Evolutionary conservation across 176 grass and related monocot genomes (phyloP).

Genomic region (Oryza meyeriana): DNA sequence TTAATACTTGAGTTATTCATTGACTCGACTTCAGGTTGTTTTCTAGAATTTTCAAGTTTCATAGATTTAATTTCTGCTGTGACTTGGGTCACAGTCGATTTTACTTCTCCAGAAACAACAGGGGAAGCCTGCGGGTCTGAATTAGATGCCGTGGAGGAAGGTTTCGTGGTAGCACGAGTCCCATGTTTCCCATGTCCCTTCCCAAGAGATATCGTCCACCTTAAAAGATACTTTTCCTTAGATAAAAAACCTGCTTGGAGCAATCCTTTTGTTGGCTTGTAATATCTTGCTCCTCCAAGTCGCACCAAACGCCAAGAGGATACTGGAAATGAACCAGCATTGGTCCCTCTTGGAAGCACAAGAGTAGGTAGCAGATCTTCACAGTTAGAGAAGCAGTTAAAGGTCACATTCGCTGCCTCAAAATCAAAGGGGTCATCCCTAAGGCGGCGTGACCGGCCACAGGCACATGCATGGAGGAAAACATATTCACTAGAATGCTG

Average conservation of each 20-base stretch:
- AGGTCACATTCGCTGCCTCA: constrained; percentile 68
- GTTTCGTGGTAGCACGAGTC: constrained; percentile 15
- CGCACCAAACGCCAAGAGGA: constrained; percentile 76
- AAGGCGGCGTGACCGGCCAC: constrained; percentile 74
- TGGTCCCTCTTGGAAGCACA: constrained; percentile 47
- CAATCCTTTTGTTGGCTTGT: constrained; percentile 83
- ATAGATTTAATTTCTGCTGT: constrained; percentile 30
- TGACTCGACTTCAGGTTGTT: constrained; percentile 49
- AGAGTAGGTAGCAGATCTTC: constrained; percentile 80
- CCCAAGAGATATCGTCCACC: constrained; percentile 54
- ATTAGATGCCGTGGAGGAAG: constrained; percentile 33
- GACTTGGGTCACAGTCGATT: constrained; percentile 19
- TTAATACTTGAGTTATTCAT: constrained; percentile 46
- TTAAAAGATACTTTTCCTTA: constrained; percentile 73
- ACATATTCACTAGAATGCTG: constrained; percentile 78
- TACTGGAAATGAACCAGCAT: constrained; percentile 41
- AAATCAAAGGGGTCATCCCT: constrained; percentile 93
- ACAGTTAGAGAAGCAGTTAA: constrained; percentile 76
- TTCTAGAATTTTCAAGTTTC: constrained; percentile 49
- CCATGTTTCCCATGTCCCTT: constrained; percentile 36
- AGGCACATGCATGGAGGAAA: constrained; percentile 97
- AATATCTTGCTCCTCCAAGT: constrained; percentile 87
- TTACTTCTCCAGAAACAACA: constrained; percentile 38
- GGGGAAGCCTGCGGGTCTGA: constrained; percentile 23
- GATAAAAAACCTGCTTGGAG: constrained; percentile 85